Conservation (phyloP, 495 filamentous ascomycete genomes). For the Haplographium delicatum region DNA sequence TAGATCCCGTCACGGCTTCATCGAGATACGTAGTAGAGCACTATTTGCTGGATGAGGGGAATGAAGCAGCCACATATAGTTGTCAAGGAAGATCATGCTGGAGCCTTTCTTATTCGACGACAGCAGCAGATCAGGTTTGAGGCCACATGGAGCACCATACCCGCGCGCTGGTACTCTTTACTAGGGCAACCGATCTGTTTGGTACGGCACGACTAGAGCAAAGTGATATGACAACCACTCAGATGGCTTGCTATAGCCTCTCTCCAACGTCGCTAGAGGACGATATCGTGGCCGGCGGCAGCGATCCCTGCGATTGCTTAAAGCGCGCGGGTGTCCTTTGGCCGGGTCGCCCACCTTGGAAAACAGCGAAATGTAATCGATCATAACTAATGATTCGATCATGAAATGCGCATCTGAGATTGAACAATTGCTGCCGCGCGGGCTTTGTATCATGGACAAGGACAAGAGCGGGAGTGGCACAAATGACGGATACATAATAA, state of each 20-base stretch:
- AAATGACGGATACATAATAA: conserved; percentile 8
- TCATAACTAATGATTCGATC: conserved; percentile 19
- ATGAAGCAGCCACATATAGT: conserved; percentile 5
- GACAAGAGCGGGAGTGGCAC: neutral
- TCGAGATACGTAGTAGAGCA: neutral
- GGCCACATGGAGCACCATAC: neutral
- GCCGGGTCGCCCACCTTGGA: neutral
- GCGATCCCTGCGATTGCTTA: conserved; percentile 3
- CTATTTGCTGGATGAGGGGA: conserved; percentile 1
- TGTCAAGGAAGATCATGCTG: neutral
- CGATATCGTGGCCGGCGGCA: conserved; percentile 20
- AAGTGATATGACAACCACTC: conserved; percentile 15
- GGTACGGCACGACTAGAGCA: neutral
- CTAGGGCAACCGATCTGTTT: neutral
- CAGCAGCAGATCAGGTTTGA: neutral
- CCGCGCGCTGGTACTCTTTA: conserved; percentile 14
- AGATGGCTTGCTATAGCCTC: conserved; percentile 16
- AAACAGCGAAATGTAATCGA: conserved; percentile 9
- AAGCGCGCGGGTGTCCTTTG: conserved; percentile 22
- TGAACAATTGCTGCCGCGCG: conserved; percentile 18
- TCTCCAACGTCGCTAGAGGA: conserved; percentile 12
- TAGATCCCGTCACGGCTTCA: conserved; percentile 11
- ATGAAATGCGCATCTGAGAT: neutral
- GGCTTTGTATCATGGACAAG: conserved; percentile 14
- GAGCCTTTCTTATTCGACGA: neutral